Evolutionary conservation across 1,284 basidiomycete species (phyloP).

Genomic region (Coriolopsis trogii): DNA sequence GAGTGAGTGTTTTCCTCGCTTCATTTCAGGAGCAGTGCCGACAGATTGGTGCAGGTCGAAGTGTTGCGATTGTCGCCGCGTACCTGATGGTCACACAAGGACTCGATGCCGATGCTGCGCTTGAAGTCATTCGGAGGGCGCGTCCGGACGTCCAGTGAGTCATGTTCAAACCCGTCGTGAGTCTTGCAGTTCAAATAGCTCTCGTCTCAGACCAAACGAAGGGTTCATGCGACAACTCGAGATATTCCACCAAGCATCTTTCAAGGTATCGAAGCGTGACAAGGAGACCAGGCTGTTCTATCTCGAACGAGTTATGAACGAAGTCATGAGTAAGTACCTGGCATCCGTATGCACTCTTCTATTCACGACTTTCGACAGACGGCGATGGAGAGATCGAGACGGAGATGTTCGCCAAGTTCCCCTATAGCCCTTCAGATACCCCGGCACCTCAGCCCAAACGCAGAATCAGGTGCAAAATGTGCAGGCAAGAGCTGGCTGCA

Average conservation of each 20-base stretch:
- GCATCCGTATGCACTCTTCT: background rate
- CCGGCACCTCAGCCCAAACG: conserved; percentile 66
- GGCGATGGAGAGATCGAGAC: conserved; percentile 70
- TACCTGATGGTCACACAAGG: conserved; percentile 80
- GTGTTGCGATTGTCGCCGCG: conserved; percentile 80
- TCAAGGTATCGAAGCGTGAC: conserved; percentile 68
- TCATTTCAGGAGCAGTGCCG: background rate
- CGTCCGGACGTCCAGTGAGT: conserved; percentile 74
- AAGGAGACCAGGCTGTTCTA: conserved; percentile 81
- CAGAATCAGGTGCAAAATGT: conserved; percentile 89
- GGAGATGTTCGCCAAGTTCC: conserved; percentile 78
- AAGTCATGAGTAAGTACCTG: conserved; percentile 72
- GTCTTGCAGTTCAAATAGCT: background rate
- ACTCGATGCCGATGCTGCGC: conserved; percentile 66
- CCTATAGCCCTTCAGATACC: conserved; percentile 66
- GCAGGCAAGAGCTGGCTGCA: conserved; percentile 86
- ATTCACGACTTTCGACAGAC: conserved; percentile 44
- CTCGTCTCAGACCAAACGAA: conserved; percentile 67
- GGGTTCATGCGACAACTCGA: conserved; percentile 80
- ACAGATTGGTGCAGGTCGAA: conserved; percentile 56
- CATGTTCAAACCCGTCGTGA: background rate
- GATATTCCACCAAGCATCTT: conserved; percentile 74
- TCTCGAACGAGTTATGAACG: conserved; percentile 70
- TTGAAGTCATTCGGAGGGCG: conserved; percentile 65
- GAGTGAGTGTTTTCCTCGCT: conserved; percentile 53